phyloP scores from a whole-genome alignment of 805 yeast species.

The Groenewaldozyma salmanticensis region DNA sequence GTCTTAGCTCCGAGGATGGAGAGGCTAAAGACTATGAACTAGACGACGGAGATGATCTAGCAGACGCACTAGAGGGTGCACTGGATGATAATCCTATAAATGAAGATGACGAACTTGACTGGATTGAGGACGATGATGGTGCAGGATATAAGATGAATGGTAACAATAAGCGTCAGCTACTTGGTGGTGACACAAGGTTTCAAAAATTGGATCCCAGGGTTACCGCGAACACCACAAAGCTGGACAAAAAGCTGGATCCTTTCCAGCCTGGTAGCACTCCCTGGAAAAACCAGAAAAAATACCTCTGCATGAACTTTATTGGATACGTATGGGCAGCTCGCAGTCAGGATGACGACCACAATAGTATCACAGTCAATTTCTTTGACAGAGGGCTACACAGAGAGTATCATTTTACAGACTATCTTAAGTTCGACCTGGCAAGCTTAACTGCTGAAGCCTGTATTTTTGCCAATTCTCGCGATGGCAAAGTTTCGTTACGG shows the following conservation, averaged over 20 bases:
- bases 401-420: constrained; percentile 81
- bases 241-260: constrained; percentile 31
- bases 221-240: background rate
- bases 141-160: constrained; percentile 31
- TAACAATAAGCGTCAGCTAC: background rate
- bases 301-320: constrained; percentile 64
- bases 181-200: background rate
- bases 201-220: background rate
- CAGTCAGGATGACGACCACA: constrained; percentile 43
- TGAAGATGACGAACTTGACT: constrained; percentile 38
- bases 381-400: constrained; percentile 67
- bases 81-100: constrained; percentile 24
- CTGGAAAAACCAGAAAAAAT: constrained; percentile 60
- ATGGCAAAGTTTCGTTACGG: constrained; percentile 44
- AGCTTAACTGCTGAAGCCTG: constrained; percentile 60
- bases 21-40: constrained; percentile 19
- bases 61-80: constrained; percentile 25
- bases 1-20: constrained; percentile 18
- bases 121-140: constrained; percentile 57
- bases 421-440: constrained; percentile 62
- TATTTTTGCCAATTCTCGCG: constrained; percentile 44
- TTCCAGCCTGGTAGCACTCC: constrained; percentile 88
- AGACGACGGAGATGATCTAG: constrained; percentile 16
- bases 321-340: constrained; percentile 75
- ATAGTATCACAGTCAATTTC: constrained; percentile 77